Evolutionary conservation across 306 rosid genomes (phyloP).

Genomic region (Neltuma alba): DNA sequence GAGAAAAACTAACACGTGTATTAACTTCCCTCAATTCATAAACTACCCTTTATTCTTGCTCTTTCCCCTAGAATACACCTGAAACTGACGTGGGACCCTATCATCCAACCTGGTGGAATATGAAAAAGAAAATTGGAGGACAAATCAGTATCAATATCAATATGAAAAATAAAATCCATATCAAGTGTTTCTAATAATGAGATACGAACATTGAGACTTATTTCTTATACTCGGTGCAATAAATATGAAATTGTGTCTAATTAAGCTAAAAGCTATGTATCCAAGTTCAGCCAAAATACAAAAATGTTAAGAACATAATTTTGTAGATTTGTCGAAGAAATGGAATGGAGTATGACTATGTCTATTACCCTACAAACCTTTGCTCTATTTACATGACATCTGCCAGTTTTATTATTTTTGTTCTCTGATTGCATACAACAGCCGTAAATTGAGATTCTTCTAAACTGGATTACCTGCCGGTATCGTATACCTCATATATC

Average conservation of each 20-base stretch:
- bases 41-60: no score
- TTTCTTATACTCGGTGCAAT: background rate
- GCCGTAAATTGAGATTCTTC: no score
- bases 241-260: background rate
- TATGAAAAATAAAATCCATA: background rate
- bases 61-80: no score
- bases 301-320: background rate
- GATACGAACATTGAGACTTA: background rate
- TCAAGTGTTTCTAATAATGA: background rate
- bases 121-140: background rate
- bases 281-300: background rate
- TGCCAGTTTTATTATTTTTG: background rate
- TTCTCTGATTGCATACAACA: background rate
- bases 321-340: background rate
- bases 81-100: no score
- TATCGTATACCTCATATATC: no score
- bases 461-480: no score
- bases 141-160: background rate
- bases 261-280: no score
- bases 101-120: background rate
- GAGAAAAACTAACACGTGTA: no score
- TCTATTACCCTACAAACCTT: no score
- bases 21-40: no score
- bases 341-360: background rate
- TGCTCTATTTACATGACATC: background rate